Conservation (phyloP, 805 yeast genomes). For the Pichia occidentalis region DNA sequence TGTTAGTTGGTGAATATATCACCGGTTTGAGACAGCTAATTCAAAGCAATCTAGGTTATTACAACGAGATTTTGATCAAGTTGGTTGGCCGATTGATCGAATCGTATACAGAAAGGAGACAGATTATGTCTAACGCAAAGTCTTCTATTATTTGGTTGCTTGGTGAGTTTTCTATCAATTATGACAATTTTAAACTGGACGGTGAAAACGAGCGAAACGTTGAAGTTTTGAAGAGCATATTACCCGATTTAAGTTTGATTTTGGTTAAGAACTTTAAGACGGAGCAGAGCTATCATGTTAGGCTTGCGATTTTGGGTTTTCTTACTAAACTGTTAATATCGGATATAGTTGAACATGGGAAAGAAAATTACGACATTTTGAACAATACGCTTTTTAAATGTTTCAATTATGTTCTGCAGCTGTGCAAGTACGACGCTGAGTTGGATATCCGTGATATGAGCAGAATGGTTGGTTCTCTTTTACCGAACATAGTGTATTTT, state of each 20-base stretch:
- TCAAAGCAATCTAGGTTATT: slow-evolving; percentile 50
- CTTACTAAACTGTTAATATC: slow-evolving; percentile 66
- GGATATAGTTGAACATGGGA: slow-evolving; percentile 37
- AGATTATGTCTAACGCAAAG: slow-evolving; percentile 40
- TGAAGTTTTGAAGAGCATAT: slow-evolving; percentile 30
- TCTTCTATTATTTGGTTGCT: slow-evolving; percentile 87
- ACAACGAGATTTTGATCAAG: slow-evolving; percentile 49
- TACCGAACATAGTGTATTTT: slow-evolving; percentile 36
- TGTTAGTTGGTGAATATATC: slow-evolving; percentile 54
- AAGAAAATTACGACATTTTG: slow-evolving; percentile 29
- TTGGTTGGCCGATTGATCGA: slow-evolving; percentile 31
- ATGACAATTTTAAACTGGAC: too few species aligned
- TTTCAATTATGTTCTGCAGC: slow-evolving; percentile 54
- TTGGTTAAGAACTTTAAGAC: slow-evolving; percentile 46
- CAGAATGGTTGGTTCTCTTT: slow-evolving; percentile 58
- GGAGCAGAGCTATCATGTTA: slow-evolving; percentile 46
- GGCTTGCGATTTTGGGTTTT: slow-evolving; percentile 64
- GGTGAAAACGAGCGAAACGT: slow-evolving; percentile 1
- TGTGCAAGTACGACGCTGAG: slow-evolving; percentile 66
- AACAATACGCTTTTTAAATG: slow-evolving; percentile 37
- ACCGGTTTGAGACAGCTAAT: slow-evolving; percentile 68
- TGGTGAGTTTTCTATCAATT: slow-evolving; percentile 60
- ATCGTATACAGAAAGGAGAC: slow-evolving; percentile 6
- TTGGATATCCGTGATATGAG: slow-evolving; percentile 83
- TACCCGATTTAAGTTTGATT: slow-evolving; percentile 70